Percentiles rank a stretch among this genome's conserved stretches.
Conservation (phyloP, 163 green algal genomes). For the Chloroidium sp. region DNA sequence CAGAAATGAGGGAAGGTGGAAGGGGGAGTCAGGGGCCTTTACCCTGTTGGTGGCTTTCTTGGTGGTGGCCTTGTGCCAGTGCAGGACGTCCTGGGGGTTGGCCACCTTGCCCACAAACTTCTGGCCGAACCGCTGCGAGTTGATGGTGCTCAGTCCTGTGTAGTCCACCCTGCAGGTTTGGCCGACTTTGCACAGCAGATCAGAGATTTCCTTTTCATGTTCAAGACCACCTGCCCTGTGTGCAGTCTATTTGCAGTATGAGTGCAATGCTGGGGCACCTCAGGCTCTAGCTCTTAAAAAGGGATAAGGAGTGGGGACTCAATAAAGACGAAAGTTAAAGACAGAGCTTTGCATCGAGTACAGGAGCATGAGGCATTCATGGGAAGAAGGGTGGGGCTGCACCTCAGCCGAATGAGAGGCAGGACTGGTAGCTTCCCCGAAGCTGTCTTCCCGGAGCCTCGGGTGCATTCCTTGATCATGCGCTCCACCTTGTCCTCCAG, state of each 20-base stretch:
- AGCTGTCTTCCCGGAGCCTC: too few species aligned
- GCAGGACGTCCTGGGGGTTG: slow-evolving; percentile 92
- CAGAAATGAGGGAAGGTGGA: slow-evolving; percentile 3
- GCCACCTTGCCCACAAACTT: slow-evolving; percentile 91
- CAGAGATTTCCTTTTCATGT: too few species aligned
- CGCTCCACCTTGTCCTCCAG: too few species aligned
- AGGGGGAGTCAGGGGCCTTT: neutral
- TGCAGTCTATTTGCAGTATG: neutral
- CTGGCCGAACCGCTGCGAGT: slow-evolving; percentile 88
- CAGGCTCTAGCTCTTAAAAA: neutral
- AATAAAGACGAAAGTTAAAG: too few species aligned
- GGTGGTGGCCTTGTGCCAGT: slow-evolving; percentile 73
- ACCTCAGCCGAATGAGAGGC: too few species aligned
- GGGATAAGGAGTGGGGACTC: too few species aligned
- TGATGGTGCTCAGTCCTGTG: slow-evolving; percentile 93
- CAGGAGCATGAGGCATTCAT: too few species aligned
- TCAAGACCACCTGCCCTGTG: neutral
- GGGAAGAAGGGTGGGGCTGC: too few species aligned
- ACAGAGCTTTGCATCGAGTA: too few species aligned
- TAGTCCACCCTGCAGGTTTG: slow-evolving; percentile 74
- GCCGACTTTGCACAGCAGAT: too few species aligned
- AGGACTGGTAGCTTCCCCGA: too few species aligned
- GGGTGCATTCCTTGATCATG: too few species aligned
- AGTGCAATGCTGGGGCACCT: neutral
- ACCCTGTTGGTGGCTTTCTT: slow-evolving; percentile 10